A percentile compares a stretch with the other conserved stretches of the same genome.
phyloP scores from a whole-genome alignment of 495 filamentous ascomycete species.

The Hypomontagnella monticulosa region DNA sequence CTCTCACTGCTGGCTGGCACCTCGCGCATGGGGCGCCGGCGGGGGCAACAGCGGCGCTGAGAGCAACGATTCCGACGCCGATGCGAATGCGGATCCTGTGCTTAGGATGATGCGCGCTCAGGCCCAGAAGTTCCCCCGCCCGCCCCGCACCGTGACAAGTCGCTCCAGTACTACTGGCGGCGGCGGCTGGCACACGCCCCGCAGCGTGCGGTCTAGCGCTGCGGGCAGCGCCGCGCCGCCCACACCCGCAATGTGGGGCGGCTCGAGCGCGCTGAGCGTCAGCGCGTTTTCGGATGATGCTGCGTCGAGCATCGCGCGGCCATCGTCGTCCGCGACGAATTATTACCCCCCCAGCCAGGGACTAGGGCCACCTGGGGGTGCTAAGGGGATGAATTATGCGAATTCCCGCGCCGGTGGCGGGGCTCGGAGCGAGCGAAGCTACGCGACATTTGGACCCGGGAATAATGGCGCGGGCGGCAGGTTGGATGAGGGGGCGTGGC shows the following conservation, averaged over 20 bases:
- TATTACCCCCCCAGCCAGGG: not conserved
- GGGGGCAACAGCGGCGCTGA: conserved; percentile 45
- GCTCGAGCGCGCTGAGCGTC: conserved; percentile 40
- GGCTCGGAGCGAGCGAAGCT: conserved; percentile 33
- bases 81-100: conserved; percentile 28
- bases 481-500: conserved; percentile 33
- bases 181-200: conserved; percentile 43
- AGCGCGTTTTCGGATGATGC: conserved; percentile 42
- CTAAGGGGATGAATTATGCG: conserved; percentile 1
- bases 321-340: conserved; percentile 29
- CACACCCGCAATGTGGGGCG: conserved; percentile 45
- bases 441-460: conserved; percentile 32
- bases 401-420: conserved; percentile 11
- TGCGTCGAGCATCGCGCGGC: conserved; percentile 38
- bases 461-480: conserved; percentile 17
- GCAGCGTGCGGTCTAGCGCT: conserved; percentile 42
- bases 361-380: too few species aligned
- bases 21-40: conserved; percentile 58
- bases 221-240: conserved; percentile 26
- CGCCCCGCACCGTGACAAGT: conserved; percentile 41
- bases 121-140: conserved; percentile 46
- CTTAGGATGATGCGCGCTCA: conserved; percentile 40
- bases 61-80: conserved; percentile 45
- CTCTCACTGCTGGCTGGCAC: conserved; percentile 69
- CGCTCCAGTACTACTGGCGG: conserved; percentile 35